Conservation (phyloP, 805 yeast genomes). For the Candida andamanensis region DNA sequence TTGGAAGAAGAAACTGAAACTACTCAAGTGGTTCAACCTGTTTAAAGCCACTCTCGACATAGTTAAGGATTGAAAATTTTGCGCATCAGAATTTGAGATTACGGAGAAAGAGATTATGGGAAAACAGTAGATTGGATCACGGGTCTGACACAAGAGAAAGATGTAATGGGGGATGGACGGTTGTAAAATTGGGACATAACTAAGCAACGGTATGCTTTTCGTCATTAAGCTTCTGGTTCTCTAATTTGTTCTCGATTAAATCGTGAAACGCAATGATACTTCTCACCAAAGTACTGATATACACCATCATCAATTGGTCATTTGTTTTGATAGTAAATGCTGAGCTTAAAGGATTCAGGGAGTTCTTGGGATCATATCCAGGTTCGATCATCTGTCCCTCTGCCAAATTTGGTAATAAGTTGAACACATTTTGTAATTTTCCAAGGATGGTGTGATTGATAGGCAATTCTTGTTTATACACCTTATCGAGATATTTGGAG, state of each 20-base stretch:
- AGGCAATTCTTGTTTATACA: conserved; percentile 67
- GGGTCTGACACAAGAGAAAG: too few relatives aligned
- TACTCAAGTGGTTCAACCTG: conserved; percentile 19
- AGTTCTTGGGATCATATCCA: conserved; percentile 12
- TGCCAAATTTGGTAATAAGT: conserved; percentile 76
- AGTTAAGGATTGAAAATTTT: too few relatives aligned
- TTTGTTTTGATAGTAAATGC: conserved; percentile 92
- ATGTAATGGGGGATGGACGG: too few relatives aligned
- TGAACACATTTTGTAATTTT: conserved; percentile 90
- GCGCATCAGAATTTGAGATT: too few relatives aligned
- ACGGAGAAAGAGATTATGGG: too few relatives aligned
- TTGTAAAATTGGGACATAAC: too few relatives aligned
- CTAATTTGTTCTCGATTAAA: conserved; percentile 90
- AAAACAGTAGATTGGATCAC: too few relatives aligned
- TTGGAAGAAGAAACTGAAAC: conserved; percentile 33
- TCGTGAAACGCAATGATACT: conserved; percentile 96
- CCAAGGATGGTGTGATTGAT: conserved; percentile 88
- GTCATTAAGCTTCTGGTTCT: conserved; percentile 54
- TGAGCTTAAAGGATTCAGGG: conserved; percentile 55
- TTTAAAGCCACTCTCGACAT: conserved; percentile 6
- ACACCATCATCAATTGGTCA: conserved; percentile 92
- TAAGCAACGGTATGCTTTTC: conserved; percentile 13
- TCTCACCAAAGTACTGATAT: conserved; percentile 83
- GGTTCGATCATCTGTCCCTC: conserved; percentile 16
- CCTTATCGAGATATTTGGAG: conserved; percentile 70